Base-by-base conservation (phyloP, 805 yeast species). In the Crinitomyces ghanaensis region DNA sequence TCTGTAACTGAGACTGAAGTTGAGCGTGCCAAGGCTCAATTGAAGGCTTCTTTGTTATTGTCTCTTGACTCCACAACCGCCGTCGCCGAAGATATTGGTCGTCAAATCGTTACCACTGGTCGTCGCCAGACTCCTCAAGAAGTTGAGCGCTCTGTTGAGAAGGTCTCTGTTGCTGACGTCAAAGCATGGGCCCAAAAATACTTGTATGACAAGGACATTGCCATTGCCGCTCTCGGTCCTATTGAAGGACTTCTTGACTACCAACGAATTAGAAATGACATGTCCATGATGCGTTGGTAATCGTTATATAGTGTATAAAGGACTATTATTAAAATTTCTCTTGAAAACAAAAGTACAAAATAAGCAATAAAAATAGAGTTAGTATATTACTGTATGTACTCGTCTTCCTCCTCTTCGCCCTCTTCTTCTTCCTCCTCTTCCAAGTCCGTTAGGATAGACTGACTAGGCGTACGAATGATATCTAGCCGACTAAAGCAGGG, bases 51-150 rank as follows among this genome's bases (percentile, higher is more conserved):
- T 0, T 65, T 91, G 35, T 66, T 91, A 32, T 65, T 91, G 36
- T 81, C 95, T 4, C 66, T 91, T 29, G 99, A 91, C 57, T 95
- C 95, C 41, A 77, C 95, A 9, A 85, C 97, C 5, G 88, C 96
- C 5, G 74, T 85, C 31, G 96, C 96, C 20, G 99, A 91, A 60
- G 97, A 91, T 58, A 84, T 91, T 47, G 98, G 98, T 18, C 77
- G 98, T 59, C 98, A 91, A 57, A 66, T 91, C 36, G 94, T 91
- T 28, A 88, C 95, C 34, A 86, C 97, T 3, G 98, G 98, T 19
- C 68, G 62, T 47, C 64, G 84, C 46, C 63, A 77, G 43, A 59
- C 78, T 5, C 85, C 91, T 4, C 80, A 75, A 51, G 83, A 77
- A 43, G 77, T 77, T 8, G 79, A 78, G 50, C 65, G 68, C 37